These are phyloP conservation scores for Marvania coccoides DNA, from an alignment of 139 green algal genomes.

Conservation along the genomic window DNA sequence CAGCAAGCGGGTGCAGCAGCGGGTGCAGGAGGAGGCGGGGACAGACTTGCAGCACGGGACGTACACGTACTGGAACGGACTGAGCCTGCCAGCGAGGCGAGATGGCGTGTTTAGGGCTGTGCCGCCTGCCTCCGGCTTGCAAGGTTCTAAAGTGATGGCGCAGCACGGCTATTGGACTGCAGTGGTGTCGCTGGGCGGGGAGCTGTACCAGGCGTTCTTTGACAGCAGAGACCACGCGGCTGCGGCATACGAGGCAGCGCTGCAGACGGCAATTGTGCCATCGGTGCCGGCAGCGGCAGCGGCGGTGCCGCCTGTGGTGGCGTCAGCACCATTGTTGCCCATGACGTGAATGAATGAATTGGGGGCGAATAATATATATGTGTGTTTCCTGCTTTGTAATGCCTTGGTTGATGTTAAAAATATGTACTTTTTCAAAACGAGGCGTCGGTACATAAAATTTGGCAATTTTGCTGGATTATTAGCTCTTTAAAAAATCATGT, in stretches of 20 bases:
- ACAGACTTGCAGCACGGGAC: no score
- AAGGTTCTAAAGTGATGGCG: slow-evolving; percentile 17
- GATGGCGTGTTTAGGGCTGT: slow-evolving; percentile 46
- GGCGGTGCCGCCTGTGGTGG: no score
- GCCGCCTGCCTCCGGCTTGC: background rate
- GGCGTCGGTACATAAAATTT: background rate
- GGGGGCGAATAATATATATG: no score
- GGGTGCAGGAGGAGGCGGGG: slow-evolving; percentile 24
- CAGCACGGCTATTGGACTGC: slow-evolving; percentile 34
- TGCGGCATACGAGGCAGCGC: slow-evolving; percentile 10
- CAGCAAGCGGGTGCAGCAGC: slow-evolving; percentile 27
- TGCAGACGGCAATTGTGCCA: no score
- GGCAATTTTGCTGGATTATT: background rate
- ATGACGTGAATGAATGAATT: no score
- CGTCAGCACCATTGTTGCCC: no score
- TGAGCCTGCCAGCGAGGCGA: slow-evolving; percentile 11
- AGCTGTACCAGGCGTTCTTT: slow-evolving; percentile 38
- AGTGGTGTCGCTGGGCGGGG: slow-evolving; percentile 22
- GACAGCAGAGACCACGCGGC: slow-evolving; percentile 6
- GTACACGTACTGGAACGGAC: slow-evolving; percentile 14
- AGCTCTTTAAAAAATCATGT: no score
- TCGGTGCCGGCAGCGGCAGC: no score
- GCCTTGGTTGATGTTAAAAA: no score
- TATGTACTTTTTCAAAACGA: no score
- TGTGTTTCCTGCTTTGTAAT: no score